A percentile compares a stretch with the other conserved stretches of the same genome.
Conservation (phyloP, 768 basidiomycete genomes). For the Termitomyces sp. region DNA sequence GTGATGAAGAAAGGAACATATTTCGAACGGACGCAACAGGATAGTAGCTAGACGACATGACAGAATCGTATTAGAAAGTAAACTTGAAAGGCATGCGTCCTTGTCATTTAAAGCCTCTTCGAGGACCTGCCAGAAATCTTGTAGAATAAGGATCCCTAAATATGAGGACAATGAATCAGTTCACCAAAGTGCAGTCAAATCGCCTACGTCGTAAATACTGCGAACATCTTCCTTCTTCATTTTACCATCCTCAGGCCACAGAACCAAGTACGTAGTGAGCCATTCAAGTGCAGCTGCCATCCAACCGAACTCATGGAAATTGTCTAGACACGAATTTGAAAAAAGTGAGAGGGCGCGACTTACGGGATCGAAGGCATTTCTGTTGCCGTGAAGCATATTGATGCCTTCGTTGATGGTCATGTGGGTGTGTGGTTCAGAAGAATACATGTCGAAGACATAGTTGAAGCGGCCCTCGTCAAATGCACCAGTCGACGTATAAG, state of each 20-base stretch:
- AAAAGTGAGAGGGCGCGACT: constrained; percentile 2
- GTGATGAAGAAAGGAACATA: neutral
- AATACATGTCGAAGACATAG: constrained; percentile 35
- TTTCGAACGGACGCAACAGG: neutral
- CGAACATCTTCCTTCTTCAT: constrained; percentile 36
- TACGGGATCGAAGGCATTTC: constrained; percentile 33
- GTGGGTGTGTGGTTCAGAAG: constrained; percentile 33
- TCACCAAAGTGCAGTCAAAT: neutral
- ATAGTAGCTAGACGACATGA: neutral
- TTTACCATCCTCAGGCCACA: constrained; percentile 30
- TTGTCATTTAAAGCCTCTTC: neutral
- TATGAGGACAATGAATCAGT: neutral
- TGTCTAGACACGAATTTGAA: neutral
- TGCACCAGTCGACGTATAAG: constrained; percentile 32
- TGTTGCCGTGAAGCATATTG: constrained; percentile 36
- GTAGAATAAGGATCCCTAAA: constrained; percentile 31
- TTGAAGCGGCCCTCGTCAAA: constrained; percentile 36
- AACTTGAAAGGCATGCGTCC: neutral
- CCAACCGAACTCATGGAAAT: constrained; percentile 34
- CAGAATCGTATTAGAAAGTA: neutral
- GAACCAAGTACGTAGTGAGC: constrained; percentile 32
- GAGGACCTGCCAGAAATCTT: constrained; percentile 22
- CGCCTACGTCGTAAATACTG: constrained; percentile 33
- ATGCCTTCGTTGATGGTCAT: constrained; percentile 33
- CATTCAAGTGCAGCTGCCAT: constrained; percentile 35